Evolutionary conservation across 2,329 filamentous ascomycete genomes (phyloP), one percentile per base, ranked within the genome.

Genomic region (Keithomyces neogunnii): DNA sequence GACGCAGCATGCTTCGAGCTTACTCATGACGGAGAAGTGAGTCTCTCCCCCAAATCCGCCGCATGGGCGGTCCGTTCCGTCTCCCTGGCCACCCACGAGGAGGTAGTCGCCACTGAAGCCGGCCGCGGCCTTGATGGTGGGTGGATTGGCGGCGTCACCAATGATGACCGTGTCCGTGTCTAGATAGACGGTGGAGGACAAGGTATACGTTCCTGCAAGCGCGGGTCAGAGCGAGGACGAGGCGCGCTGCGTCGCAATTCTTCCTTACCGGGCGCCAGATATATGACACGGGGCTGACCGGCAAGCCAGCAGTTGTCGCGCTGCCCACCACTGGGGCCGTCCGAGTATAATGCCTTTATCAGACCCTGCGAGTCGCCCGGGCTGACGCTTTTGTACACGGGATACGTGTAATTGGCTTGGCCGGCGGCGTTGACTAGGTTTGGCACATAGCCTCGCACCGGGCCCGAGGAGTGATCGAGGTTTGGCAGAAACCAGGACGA

Each of bases 131-230:
- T 88, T 86, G 64, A 95, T 75, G 0, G 82, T 83, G 0, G 89
- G 88, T 8, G 82, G 69, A 56, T 78, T 74, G 59, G 78, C 63
- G 44, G 85, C 84, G 69, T 95, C 88, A 52, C 89, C 89, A 32
- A 95, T 77, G 52, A 95, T 80, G 66, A 93, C 88, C 3, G 89
- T 92, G 71, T 93, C 56, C 8, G 56, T 57, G 48, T 52, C 38
- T 45, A 56, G 49, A 39, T 39, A 53, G 2, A 56, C 49, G 11
- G 56, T 55, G 19, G 47, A 53, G 3, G 51, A 53, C 13, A 57
- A 29, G 13, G 54, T 56, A 30, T 56, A 57, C 19, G 52, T 56
- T 31, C 54, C 56, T 57, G 19, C n/a, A 8, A 32, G 13, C 4
- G 1, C 7, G 2, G 13, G 9, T 57, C 30, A 49, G 30, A 10